Evolutionary conservation across 176 grass and related monocot genomes (phyloP), one percentile per base, ranked within the genome.

Genomic region (Lolium multiflorum): DNA sequence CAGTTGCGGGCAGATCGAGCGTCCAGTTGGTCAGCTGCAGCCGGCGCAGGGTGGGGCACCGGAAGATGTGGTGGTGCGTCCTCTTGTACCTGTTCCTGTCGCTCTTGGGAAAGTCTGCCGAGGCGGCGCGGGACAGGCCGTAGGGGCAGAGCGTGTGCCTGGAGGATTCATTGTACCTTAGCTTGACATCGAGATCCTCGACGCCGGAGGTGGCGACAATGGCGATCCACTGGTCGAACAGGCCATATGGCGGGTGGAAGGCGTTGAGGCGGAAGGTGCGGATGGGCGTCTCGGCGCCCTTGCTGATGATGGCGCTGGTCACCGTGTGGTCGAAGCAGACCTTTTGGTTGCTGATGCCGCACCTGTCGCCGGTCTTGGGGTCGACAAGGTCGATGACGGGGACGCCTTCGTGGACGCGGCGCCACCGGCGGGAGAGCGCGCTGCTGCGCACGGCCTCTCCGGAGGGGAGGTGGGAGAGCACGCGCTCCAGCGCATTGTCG

Each of bases 301-400:
- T 49, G 46, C 44, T 3, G 46, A 82, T 4, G 3, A 82, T 13
- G 3, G 64, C 41, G 11, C 64, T n/a, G 8, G 61, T 67, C 16
- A 82, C 43, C 80, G 54, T 20, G 11, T 82, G 59, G 41, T 22
- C 59, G 43, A 81, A 80, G 78, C 78, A 49, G 21, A 64, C 14
- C 56, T 7, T 11, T 16, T 44, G 38, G 11, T 24, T 3, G 21
- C 3, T 1, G 21, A 62, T 5, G 52, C 4, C 1, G 52, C 5
- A 3, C 59, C 10, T 10, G 21, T 3, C 10, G 69, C 31, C 54
- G 6, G 2, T 9, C 15, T 35, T 20, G 7, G 46, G 7, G 49
- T 76, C 79, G 63, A 52, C 12, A 20, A 69, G 47, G 28, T 38
- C 16, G 64, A 84, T 11, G 24, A 61, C 25, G 54, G 82, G 56